Percentiles rank a stretch among this genome's conserved stretches.
Evolutionary conservation across 768 basidiomycete species (phyloP).

Genomic region (Leucogyrophana mollusca): DNA sequence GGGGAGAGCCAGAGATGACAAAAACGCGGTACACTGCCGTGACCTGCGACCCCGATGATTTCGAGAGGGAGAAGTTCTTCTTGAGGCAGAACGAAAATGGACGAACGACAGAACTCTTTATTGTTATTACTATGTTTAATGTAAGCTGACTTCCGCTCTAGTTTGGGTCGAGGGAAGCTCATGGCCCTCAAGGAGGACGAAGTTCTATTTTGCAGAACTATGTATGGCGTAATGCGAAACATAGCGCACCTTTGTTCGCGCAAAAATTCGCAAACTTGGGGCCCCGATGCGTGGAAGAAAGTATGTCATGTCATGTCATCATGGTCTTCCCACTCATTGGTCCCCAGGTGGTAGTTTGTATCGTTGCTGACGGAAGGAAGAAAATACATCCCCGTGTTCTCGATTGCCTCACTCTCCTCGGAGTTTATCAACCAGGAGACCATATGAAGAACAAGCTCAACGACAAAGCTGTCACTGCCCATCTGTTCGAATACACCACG

Average conservation of each 20-base stretch:
- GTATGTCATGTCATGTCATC: constrained; percentile 28
- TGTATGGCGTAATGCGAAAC: constrained; percentile 94
- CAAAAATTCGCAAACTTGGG: constrained; percentile 93
- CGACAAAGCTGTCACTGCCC: constrained; percentile 68
- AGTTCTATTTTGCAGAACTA: constrained; percentile 84
- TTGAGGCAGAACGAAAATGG: constrained; percentile 80
- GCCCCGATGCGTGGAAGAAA: constrained; percentile 96
- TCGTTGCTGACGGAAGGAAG: constrained; percentile 85
- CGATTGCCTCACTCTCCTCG: constrained; percentile 87
- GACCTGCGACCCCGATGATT: constrained; percentile 93
- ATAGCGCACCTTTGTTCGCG: constrained; percentile 80
- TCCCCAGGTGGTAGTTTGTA: constrained; percentile 81
- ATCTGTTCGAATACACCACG: constrained; percentile 85
- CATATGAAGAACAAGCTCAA: constrained; percentile 67
- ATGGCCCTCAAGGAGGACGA: constrained; percentile 68
- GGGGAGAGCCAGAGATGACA: constrained; percentile 70
- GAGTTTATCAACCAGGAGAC: constrained; percentile 80
- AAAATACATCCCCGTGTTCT: constrained; percentile 82
- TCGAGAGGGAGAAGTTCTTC: constrained; percentile 79
- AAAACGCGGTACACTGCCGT: constrained; percentile 83
- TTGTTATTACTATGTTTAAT: constrained; percentile 97
- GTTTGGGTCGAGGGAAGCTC: not conserved
- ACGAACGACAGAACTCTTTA: constrained; percentile 85
- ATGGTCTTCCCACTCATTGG: not conserved
- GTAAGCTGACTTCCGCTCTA: constrained; percentile 47